Base-by-base conservation (phyloP, 2,329 filamentous ascomycete genomes). In the Monilinia fructigena region DNA sequence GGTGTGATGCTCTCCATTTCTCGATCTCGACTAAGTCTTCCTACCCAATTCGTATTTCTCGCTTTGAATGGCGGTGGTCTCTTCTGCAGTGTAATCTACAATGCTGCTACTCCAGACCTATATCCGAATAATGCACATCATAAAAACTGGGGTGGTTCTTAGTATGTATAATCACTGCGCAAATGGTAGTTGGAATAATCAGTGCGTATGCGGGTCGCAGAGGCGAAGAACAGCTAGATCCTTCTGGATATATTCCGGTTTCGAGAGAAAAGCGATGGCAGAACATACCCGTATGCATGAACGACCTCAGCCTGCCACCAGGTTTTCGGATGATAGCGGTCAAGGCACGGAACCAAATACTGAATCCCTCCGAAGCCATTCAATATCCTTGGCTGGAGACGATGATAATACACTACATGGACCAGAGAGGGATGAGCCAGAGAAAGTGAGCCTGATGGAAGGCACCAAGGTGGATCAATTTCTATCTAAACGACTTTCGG, bases 121-220 rank as follows among this genome's bases (percentile, higher is more conserved):
- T 97, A 97, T 76, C 87, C 88, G 42, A 89, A 90, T 75, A 96
- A 96, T 75, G 86, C 89, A n/a, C 93, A 97, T 77, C 88, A 93
- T 80, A 93, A 91, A 93, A 91, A 77, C 83, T 94, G 56, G 93
- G 93, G 65, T 98, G 94, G 94, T 82, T 91, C 53, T 83, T 89
- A 40, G 94, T 90, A 3, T 90, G 86, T 82, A 81, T 93, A 4
- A 82, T 90, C 14, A 82, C 82, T 63, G 86, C 84, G 0, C 94
- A 97, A 79, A 83, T 89, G 20, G 73, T 89, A 50, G 80, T 96
- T 62, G 72, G 72, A 23, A 50, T 76, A 14, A 68, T 76, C n/a
- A 68, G 64, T 50, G 63, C 70, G 54, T 76, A 74, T 63, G 67
- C 71, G 1, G 66, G 67, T 31, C 67, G 65, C 31, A 75, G 78